phyloP scores from a whole-genome alignment of 331 rosid species.

The Acacia pycnantha region DNA sequence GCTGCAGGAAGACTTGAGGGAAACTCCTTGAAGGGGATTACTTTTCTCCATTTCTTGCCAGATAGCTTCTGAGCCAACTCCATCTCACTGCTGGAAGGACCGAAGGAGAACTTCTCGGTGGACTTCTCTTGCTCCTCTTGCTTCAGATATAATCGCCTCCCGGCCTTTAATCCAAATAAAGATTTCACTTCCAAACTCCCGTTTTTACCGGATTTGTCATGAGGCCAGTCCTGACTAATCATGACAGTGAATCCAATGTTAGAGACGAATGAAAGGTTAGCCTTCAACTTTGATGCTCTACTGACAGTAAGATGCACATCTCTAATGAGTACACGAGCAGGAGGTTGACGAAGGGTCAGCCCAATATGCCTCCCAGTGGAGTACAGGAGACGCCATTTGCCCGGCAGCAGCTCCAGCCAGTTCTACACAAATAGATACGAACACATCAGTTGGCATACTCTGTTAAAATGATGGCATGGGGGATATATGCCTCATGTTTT shows the following conservation, averaged over 20 bases:
- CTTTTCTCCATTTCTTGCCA: conserved; percentile 76
- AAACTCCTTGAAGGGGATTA: conserved; percentile 75
- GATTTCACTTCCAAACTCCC: conserved; percentile 74
- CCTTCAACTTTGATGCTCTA: conserved; percentile 51
- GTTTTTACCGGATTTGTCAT: conserved; percentile 63
- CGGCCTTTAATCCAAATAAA: conserved; percentile 55
- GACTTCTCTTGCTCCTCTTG: conserved; percentile 69
- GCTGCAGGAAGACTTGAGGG: conserved; percentile 92
- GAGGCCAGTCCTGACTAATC: conserved; percentile 90
- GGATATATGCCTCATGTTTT: neutral
- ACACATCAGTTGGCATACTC: neutral
- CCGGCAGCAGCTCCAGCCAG: conserved; percentile 91
- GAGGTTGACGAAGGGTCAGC: conserved; percentile 83
- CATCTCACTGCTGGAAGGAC: conserved; percentile 44
- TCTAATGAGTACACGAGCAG: conserved; percentile 74
- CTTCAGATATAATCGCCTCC: conserved; percentile 71
- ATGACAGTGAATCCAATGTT: conserved; percentile 74
- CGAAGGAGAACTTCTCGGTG: conserved; percentile 42
- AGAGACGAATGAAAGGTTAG: conserved; percentile 53
- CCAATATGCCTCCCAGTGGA: conserved; percentile 95
- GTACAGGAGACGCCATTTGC: conserved; percentile 93
- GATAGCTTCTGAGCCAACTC: conserved; percentile 64
- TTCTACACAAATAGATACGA: conserved; percentile 43
- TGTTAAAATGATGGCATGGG: neutral
- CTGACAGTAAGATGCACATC: conserved; percentile 66